Conservation (phyloP, 805 yeast species). For the Lachancea mirantina region DNA sequence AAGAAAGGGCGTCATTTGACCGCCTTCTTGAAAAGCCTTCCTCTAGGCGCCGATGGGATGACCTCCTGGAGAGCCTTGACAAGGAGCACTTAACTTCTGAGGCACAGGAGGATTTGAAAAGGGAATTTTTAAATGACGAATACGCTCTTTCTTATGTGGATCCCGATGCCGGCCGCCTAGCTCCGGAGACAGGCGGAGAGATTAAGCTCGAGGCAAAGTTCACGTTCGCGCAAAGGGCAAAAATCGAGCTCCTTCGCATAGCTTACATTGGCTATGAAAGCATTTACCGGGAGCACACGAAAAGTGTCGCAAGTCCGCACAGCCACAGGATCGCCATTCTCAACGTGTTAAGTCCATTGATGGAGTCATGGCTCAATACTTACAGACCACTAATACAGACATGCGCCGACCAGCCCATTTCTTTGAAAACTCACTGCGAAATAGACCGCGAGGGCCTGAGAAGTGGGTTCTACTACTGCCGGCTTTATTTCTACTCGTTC, state of each 20-base stretch:
- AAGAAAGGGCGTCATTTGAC: constrained; percentile 30
- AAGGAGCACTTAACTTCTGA: constrained; percentile 6
- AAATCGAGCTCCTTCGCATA: constrained; percentile 70
- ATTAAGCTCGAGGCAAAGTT: constrained; percentile 45
- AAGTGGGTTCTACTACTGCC: constrained; percentile 79
- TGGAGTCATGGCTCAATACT: constrained; percentile 70
- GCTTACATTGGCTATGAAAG: constrained; percentile 79
- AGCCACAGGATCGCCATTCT: constrained; percentile 65
- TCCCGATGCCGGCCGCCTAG: constrained; percentile 5
- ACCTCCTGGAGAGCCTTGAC: constrained; percentile 13
- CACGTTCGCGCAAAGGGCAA: constrained; percentile 61
- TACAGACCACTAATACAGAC: constrained; percentile 51
- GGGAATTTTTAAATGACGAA: constrained; percentile 31
- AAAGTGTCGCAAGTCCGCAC: constrained; percentile 40
- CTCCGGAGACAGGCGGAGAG: constrained; percentile 10
- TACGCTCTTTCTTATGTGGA: constrained; percentile 22
- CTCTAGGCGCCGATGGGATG: constrained; percentile 22
- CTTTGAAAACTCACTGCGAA: constrained; percentile 18
- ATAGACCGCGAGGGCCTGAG: constrained; percentile 66
- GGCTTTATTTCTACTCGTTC: constrained; percentile 74
- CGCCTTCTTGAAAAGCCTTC: constrained; percentile 20
- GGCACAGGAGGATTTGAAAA: constrained; percentile 18
- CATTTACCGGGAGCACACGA: constrained; percentile 61
- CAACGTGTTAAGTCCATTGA: constrained; percentile 64
- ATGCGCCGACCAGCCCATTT: constrained; percentile 29